phyloP scores from a whole-genome alignment of 495 filamentous ascomycete genomes.

The Aspergillus haitiensis region DNA sequence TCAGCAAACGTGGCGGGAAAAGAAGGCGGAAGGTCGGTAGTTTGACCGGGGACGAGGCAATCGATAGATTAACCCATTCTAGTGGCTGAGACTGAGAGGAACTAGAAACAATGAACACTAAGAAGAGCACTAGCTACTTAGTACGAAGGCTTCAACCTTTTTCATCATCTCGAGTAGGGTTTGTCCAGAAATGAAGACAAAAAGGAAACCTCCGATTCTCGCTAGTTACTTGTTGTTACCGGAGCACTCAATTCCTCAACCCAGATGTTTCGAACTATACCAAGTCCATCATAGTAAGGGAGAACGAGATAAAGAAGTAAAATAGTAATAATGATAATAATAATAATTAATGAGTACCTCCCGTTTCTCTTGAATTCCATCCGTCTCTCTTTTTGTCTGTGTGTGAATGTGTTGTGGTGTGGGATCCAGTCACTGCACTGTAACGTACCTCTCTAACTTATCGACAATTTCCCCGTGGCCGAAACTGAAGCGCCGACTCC shows the following conservation, averaged over 20 bases:
- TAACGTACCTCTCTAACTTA: no score
- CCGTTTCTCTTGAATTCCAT: not conserved
- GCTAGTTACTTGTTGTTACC: slow-evolving; percentile 4
- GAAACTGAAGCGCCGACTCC: slow-evolving; percentile 6
- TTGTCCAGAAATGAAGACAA: not conserved
- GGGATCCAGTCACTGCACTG: no score
- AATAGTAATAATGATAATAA: no score
- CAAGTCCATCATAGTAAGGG: slow-evolving; percentile 1
- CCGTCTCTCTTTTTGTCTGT: not conserved
- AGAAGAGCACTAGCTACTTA: no score
- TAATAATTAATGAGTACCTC: not conserved
- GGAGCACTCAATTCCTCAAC: not conserved
- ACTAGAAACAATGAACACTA: no score
- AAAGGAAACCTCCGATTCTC: slow-evolving; percentile 10
- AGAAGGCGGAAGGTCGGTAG: slow-evolving; percentile 18
- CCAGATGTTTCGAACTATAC: not conserved
- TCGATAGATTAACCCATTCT: not conserved
- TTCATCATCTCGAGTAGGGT: not conserved
- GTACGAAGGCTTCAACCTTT: no score
- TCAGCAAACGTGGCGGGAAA: slow-evolving; percentile 10
- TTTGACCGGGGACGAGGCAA: not conserved
- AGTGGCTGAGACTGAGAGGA: not conserved
- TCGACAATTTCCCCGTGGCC: not conserved
- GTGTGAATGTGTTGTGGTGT: no score
- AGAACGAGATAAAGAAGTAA: no score